Evolutionary conservation across 1,284 basidiomycete species (phyloP), one percentile per base, ranked within the genome.

Genomic region (Moesziomyces globuligerus): DNA sequence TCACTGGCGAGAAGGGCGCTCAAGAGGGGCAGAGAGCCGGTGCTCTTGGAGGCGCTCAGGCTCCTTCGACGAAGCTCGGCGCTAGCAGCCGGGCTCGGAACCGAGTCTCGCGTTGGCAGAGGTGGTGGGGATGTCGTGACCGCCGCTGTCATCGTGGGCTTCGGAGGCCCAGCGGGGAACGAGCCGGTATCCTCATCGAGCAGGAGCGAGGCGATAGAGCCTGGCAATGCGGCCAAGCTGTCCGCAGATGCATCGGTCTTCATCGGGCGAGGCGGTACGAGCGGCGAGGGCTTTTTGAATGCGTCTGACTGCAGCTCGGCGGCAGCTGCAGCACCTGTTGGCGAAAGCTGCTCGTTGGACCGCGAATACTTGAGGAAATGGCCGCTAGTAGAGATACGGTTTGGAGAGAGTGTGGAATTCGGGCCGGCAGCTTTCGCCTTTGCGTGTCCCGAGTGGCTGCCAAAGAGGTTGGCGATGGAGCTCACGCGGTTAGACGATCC

Each of bases 301-400:
- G 48, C 39, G n/a, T 59, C 44, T 7, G 52, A 34, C n/a, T 56
- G 24, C 18, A 48, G 37, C 1, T 39, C 46, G 1, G 18, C 23
- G 8, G 49, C 54, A 8, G 39, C 10, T 17, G 32, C 48, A 3
- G n/a, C n/a, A n/a, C n/a, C n/a, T n/a, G 51, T 42, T 3, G 67
- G 67, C 4, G 67, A 70, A 7, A 70, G 52, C 44, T 59, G 60
- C 45, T 64, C 67, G 36, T 70, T 70, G 10, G 67, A 70, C n/a
- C 67, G 48, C 21, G 67, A 70, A 25, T 65, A 57, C 25, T 64
- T 70, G 45, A 70, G 53, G 13, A 70, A 70, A 21, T 70, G 67
- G 9, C 55, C 37, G 3, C 60, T 48, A 0, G 60, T 65, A 5
- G 42, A 21, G 29, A 64, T 45, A 26, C 60, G 67, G n/a, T 25